Conservation (phyloP, 2,329 filamentous ascomycete species). For the Dactylellina sp. region DNA sequence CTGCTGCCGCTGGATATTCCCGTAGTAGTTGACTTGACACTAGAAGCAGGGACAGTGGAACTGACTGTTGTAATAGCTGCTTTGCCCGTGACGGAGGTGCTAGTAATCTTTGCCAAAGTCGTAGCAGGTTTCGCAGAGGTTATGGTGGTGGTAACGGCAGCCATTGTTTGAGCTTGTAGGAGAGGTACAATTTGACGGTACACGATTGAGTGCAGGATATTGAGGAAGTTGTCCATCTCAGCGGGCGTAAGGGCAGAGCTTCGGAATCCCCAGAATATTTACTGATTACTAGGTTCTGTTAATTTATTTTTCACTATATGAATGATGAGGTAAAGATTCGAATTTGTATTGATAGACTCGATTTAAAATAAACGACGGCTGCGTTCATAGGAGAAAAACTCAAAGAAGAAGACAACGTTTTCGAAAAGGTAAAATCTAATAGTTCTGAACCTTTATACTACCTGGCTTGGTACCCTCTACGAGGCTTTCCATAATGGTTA, state of each 20-base stretch:
- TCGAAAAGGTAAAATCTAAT: background rate
- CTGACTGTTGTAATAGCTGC: slow-evolving; percentile 24
- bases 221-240: slow-evolving; percentile 19
- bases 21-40: slow-evolving; percentile 23
- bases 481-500: background rate
- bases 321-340: too few relatives aligned
- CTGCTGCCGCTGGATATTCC: background rate
- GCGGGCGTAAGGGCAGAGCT: background rate
- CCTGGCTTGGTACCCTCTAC: too few relatives aligned
- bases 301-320: too few relatives aligned
- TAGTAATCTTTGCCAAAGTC: slow-evolving; percentile 15
- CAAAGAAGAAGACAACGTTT: background rate
- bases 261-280: background rate
- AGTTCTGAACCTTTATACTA: slow-evolving; percentile 21
- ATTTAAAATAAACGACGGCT: too few relatives aligned
- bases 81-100: slow-evolving; percentile 28
- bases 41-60: slow-evolving; percentile 44
- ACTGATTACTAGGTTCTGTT: background rate
- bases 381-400: too few relatives aligned
- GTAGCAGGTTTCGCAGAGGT: slow-evolving; percentile 21
- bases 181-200: slow-evolving; percentile 28
- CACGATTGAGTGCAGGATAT: slow-evolving; percentile 12
- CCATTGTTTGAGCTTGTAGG: slow-evolving; percentile 19
- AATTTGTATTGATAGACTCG: too few relatives aligned
- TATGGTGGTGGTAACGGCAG: background rate